Conservation (phyloP, 225 moss, liverwort and hornwort species). For the Polytrichum formosum region DNA sequence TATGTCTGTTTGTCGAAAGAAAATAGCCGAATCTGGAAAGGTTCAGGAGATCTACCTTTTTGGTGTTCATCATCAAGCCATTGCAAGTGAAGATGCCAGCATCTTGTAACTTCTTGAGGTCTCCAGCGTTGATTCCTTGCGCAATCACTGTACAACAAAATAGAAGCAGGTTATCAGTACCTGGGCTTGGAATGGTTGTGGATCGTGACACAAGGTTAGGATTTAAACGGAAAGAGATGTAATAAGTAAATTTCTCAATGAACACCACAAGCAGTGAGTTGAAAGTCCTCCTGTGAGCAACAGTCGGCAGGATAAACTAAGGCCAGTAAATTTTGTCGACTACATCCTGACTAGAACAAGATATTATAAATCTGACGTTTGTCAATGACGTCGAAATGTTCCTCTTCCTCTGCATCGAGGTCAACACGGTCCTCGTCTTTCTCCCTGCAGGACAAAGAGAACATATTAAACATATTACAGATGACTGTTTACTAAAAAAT, state of each 20-base stretch:
- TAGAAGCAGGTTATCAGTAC: background rate
- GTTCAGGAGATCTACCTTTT: conserved; percentile 51
- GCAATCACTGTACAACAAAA: conserved; percentile 55
- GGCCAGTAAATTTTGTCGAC: background rate
- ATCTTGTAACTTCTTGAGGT: conserved; percentile 88
- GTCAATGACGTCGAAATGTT: conserved; percentile 74
- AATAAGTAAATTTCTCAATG: background rate
- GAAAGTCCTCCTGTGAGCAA: background rate
- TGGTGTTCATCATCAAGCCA: conserved; percentile 89
- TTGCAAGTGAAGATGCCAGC: conserved; percentile 90
- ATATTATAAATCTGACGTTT: conserved; percentile 44
- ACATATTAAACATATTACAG: too few species aligned
- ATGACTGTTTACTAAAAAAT: too few species aligned
- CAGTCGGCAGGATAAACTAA: background rate
- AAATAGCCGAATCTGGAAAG: background rate
- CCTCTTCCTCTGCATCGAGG: conserved; percentile 65
- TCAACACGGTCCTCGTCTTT: conserved; percentile 30
- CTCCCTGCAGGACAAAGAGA: conserved; percentile 31
- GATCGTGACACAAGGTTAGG: background rate
- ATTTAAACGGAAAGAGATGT: background rate
- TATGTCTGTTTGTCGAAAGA: too few species aligned
- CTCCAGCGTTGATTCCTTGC: conserved; percentile 86
- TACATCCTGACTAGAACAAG: background rate
- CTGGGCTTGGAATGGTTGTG: background rate
- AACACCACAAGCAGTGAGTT: background rate